Evolutionary conservation across 805 yeast species (phyloP), one percentile per base, ranked within the genome.

Genomic region (Ogataea neopini): DNA sequence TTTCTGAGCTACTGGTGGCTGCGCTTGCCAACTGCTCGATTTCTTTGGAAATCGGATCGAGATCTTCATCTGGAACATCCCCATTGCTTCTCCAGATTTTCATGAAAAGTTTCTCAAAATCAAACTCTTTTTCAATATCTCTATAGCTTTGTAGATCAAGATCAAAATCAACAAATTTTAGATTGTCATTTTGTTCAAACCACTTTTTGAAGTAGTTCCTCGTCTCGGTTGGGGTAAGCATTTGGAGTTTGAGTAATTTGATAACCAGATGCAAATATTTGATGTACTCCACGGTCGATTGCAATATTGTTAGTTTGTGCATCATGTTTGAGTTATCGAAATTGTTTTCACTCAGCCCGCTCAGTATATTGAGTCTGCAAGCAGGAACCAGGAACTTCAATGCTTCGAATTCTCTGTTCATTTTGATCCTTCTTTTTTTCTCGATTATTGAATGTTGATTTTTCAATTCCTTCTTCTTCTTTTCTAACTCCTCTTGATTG

Each of bases 331-430:
- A 61, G 42, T 57, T 60, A 35, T 64, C 69, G 35, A 68, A 63
- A 36, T 54, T 60, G 34, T 61, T 54, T 32, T 60, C 62, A 33
- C 48, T 53, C 22, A 63, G 52, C 7, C 64, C 64, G 22, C 54
- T 55, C 11, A 61, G 46, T 11, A 67, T 68, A 25, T 77, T 73
- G 26, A 75, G 71, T 42, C 90, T 71, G 62, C 95, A 87, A 10
- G 92, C 90, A 1, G 96, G 96, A 14, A 88, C 82, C 43, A 88
- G 66, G 58, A 76, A 81, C 61, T 87, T 85, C 53, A 88, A 74
- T 1, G 91, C 88, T 61, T 86, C 94, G 61, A 86, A 88, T 64
- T 88, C 94, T 45, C 90, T 71, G 64, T 88, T 88, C 73, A 88
- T 85, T 60, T 86, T 85, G 44, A 84, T 77, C 50, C 96, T 70